These are phyloP conservation scores for Colletotrichum godetiae DNA, from an alignment of 2,329 filamentous ascomycete species.

Conservation along the genomic window DNA sequence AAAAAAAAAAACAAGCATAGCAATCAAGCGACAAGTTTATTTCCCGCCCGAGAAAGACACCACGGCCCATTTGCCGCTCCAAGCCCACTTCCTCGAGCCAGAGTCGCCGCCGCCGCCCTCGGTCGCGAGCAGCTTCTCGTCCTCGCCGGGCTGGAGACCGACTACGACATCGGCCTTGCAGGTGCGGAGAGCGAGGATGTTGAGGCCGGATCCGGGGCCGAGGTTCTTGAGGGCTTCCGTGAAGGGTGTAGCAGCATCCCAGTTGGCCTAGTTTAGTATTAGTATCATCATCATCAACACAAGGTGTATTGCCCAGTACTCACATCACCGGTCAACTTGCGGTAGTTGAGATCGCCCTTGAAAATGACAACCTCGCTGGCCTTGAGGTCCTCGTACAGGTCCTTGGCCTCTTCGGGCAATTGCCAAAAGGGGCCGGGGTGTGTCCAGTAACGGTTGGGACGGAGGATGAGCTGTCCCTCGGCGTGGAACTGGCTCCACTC, in stretches of 20 bases:
- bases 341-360: constrained; percentile 97
- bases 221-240: constrained; percentile 85
- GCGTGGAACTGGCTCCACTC: constrained; percentile 85
- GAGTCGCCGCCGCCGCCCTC: constrained; percentile 79
- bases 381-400: constrained; percentile 82
- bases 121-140: constrained; percentile 79
- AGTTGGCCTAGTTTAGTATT: constrained; percentile 66
- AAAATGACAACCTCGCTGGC: constrained; percentile 90
- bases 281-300: neutral
- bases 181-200: constrained; percentile 87
- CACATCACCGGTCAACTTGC: constrained; percentile 91
- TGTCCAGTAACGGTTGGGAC: constrained; percentile 94
- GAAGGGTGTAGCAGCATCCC: constrained; percentile 91
- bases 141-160: constrained; percentile 82
- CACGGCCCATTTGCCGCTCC: constrained; percentile 97
- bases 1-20: neutral
- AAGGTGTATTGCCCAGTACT: constrained; percentile 46
- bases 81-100: constrained; percentile 86
- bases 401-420: constrained; percentile 74
- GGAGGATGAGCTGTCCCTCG: constrained; percentile 84
- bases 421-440: constrained; percentile 89
- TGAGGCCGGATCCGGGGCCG: constrained; percentile 83
- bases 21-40: neutral
- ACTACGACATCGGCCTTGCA: constrained; percentile 98
- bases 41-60: constrained; percentile 73